These are phyloP conservation scores for Trichoderma polysporum DNA, from an alignment of 2,329 filamentous ascomycete species.

Conservation along the genomic window DNA sequence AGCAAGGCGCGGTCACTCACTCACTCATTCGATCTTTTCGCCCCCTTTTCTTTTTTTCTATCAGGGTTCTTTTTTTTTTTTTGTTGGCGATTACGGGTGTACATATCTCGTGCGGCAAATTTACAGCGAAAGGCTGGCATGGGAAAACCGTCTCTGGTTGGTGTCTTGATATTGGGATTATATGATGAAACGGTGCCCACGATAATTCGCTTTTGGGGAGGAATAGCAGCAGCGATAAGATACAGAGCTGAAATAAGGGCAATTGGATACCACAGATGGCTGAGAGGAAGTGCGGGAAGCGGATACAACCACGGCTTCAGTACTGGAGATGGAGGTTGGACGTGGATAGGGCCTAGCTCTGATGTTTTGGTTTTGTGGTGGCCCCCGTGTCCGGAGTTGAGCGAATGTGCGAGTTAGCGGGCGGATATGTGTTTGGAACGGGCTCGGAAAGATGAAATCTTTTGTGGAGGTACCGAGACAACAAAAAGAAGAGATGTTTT, in stretches of 20 bases:
- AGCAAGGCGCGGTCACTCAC: constrained; percentile 16
- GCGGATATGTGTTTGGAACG: neutral
- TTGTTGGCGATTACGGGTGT: neutral
- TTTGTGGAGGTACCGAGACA: neutral
- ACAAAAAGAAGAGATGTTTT: constrained; percentile 8
- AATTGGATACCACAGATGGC: constrained; percentile 15
- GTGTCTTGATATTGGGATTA: constrained; percentile 19
- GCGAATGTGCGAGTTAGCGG: neutral
- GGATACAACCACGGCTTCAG: neutral
- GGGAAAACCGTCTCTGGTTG: constrained; percentile 1
- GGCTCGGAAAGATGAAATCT: neutral
- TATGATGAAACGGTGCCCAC: constrained; percentile 22
- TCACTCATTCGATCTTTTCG: neutral
- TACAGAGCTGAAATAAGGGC: neutral
- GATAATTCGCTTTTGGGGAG: constrained; percentile 15
- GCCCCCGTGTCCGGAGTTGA: constrained; percentile 1
- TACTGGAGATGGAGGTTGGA: neutral
- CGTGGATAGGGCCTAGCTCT: neutral
- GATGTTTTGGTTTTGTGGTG: neutral
- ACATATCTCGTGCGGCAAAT: constrained; percentile 4
- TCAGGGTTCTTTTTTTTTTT: neutral
- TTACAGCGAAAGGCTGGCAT: constrained; percentile 4
- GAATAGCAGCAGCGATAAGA: neutral
- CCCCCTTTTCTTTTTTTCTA: neutral
- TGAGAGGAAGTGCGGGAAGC: neutral